These are phyloP conservation scores for Phyllosticta capitalensis DNA, from an alignment of 2,329 filamentous ascomycete species.

Conservation along the genomic window DNA sequence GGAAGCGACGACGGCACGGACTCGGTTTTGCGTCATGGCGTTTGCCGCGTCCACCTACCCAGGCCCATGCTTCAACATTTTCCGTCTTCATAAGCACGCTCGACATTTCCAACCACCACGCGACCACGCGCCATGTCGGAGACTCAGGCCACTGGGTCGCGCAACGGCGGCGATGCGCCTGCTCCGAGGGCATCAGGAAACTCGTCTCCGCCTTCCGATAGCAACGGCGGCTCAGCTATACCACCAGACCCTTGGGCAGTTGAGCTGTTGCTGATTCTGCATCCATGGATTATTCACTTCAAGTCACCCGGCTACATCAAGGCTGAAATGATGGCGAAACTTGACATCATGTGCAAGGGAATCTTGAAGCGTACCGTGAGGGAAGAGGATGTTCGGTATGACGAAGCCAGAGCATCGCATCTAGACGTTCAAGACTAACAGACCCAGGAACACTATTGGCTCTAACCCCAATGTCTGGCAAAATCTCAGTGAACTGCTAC, in stretches of 20 bases:
- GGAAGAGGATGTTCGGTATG: conserved; percentile 44
- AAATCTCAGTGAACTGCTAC: conserved; percentile 48
- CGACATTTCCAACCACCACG: neutral
- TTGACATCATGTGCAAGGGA: conserved; percentile 49
- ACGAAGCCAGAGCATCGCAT: neutral
- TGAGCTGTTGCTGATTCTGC: conserved; percentile 36
- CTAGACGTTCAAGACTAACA: conserved; percentile 1
- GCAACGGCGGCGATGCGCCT: neutral
- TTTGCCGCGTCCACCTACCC: neutral
- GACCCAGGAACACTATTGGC: conserved; percentile 45
- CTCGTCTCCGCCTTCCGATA: neutral
- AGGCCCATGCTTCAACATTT: neutral
- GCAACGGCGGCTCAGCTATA: neutral
- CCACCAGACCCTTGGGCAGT: conserved; percentile 28
- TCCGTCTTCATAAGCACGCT: neutral
- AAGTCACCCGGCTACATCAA: conserved; percentile 51
- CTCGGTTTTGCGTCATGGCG: neutral
- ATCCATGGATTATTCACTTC: conserved; percentile 49
- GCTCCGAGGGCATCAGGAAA: neutral
- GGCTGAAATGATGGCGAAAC: conserved; percentile 48
- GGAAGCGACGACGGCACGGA: neutral
- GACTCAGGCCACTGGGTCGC: neutral
- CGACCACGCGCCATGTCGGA: neutral
- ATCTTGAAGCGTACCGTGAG: conserved; percentile 50
- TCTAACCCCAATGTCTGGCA: conserved; percentile 49